Base-by-base conservation (phyloP, 2,329 filamentous ascomycete species). In the Sordariomycetes sp. region DNA sequence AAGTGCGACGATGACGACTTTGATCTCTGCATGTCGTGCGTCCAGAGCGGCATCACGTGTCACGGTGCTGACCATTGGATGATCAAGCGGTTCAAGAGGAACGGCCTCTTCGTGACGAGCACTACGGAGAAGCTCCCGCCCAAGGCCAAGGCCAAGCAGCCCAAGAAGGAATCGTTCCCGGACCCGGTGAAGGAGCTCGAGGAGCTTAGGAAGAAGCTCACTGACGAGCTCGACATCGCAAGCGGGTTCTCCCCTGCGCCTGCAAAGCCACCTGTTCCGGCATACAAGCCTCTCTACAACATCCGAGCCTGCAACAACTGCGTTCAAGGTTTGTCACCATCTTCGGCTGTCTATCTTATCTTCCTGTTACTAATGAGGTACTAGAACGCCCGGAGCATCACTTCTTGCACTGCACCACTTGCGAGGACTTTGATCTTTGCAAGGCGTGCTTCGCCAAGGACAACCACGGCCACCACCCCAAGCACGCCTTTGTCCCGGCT, bases 1-100 rank as follows among this genome's bases (percentile, higher is more conserved):
- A 89, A 87, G 59, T 99, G 94, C 68, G 90, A 97, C 62, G 82
- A 87, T 58, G 94, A 92, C 48, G 94, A 99, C 69, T 99, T 91
- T 65, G 94, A 99, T 67, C 81, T 99, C 34, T 99, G 95, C 76
- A 79, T 84, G 62, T 70, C 76, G 6, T 99, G 94, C 65, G 82
- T 96, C 53, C 79, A 84, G 54, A 74, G 77, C 50, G 91, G 91
- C 61, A 77, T 87, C 59, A 81, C 87, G 48, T 99, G 95, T 75
- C 80, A 84, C 61, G 85, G 85, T 58, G 80, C 85, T 34, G 80
- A 83, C 61, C 94, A 99, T 73, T 96, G 90, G 91, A 77, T 99
- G 71, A 92, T 97, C 70, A 96, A 95, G 81, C 86, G 94, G 59
- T 84, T 82, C 61, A 82, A 96, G 61, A 78, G 85, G 65, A 80